Percentiles rank a stretch among this genome's conserved stretches.
Evolutionary conservation across 73 alveolate genomes (phyloP).

Genomic region (Tetrahymena thermophila): DNA sequence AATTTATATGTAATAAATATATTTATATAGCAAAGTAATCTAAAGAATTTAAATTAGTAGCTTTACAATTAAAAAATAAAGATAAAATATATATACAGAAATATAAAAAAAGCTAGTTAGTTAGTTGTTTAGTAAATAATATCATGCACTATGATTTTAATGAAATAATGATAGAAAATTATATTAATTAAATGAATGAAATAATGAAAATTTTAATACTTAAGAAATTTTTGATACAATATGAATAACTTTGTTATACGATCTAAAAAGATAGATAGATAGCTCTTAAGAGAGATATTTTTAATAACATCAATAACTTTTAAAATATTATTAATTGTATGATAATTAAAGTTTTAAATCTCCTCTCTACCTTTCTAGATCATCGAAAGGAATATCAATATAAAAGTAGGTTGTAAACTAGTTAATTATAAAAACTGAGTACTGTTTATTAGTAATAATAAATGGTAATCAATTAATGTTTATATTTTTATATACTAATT

Average conservation of each 20-base stretch:
- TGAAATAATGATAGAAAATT: too few species aligned
- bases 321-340: too few species aligned
- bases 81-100: too few species aligned
- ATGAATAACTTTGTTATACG: background rate
- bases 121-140: too few species aligned
- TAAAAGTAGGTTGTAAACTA: background rate
- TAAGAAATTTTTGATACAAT: background rate
- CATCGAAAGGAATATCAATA: background rate
- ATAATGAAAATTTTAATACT: background rate
- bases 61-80: too few species aligned
- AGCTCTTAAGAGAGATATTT: background rate
- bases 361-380: background rate
- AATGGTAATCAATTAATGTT: background rate
- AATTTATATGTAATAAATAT: too few species aligned
- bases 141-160: too few species aligned
- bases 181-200: background rate
- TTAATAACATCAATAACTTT: background rate
- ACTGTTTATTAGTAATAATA: background rate
- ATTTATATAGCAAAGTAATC: too few species aligned
- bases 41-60: too few species aligned
- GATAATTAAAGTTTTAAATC: background rate
- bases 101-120: too few species aligned
- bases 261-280: background rate
- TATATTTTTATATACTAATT: too few species aligned
- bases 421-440: background rate